Evolutionary conservation across 768 basidiomycete genomes (phyloP).

Genomic region (Panellus pusillus): DNA sequence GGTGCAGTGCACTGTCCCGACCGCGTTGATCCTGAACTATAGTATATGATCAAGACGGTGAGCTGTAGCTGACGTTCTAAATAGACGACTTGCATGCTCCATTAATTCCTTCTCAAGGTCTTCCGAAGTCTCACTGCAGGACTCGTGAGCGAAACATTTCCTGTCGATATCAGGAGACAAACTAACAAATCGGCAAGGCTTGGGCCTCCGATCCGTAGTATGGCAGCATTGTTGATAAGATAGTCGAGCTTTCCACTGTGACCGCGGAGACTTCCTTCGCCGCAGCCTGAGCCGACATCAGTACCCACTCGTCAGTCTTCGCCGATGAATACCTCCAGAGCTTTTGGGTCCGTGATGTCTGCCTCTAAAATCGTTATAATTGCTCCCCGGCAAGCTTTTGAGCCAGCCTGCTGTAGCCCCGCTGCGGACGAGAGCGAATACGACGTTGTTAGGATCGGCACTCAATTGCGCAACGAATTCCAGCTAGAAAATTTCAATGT

Average conservation of each 20-base stretch:
- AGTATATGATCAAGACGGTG: no score
- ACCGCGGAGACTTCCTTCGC: neutral
- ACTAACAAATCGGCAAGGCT: conserved; percentile 2
- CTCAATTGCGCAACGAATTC: conserved; percentile 8
- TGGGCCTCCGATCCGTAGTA: neutral
- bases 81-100: neutral
- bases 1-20: conserved; percentile 2
- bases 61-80: neutral
- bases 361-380: conserved; percentile 6
- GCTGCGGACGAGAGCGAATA: conserved; percentile 10
- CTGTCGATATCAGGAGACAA: neutral
- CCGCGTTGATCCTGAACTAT: conserved; percentile 4
- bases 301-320: neutral
- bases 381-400: neutral
- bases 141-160: neutral
- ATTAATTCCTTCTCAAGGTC: conserved; percentile 4
- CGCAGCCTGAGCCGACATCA: neutral
- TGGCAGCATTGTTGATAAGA: conserved; percentile 6
- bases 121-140: neutral
- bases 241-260: conserved; percentile 1
- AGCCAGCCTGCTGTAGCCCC: neutral
- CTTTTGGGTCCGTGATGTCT: conserved; percentile 3
- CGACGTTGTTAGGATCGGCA: neutral
- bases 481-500: neutral
- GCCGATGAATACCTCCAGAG: neutral